Conservation (phyloP, 495 filamentous ascomycete genomes). For the Staphylotrichum longicolle region DNA sequence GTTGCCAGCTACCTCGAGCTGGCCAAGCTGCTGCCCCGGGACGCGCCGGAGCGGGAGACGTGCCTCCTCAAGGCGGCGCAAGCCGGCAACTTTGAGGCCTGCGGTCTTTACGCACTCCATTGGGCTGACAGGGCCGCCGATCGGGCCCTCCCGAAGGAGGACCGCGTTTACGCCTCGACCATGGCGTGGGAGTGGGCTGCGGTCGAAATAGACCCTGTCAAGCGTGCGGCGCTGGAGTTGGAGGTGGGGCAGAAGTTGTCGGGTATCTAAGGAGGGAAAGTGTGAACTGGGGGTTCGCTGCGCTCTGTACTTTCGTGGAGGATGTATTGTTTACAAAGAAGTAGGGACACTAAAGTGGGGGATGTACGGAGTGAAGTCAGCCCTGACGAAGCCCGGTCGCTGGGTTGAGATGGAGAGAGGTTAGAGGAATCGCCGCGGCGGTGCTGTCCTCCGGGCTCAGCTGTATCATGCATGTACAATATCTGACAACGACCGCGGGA, state of each 20-base stretch:
- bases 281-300: too few species aligned
- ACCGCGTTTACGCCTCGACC: background rate
- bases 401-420: too few species aligned
- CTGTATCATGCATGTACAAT: too few species aligned
- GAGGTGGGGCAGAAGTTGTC: slow-evolving; percentile 3
- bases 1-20: slow-evolving; percentile 25
- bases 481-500: too few species aligned
- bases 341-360: too few species aligned
- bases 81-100: slow-evolving; percentile 20
- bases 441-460: too few species aligned
- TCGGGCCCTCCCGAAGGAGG: background rate
- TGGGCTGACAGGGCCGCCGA: slow-evolving; percentile 3
- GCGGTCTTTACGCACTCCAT: background rate
- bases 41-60: slow-evolving; percentile 19
- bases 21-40: slow-evolving; percentile 27
- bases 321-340: too few species aligned
- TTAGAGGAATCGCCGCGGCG: too few species aligned
- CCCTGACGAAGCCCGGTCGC: too few species aligned
- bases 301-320: too few species aligned
- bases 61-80: slow-evolving; percentile 34
- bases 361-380: too few species aligned
- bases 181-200: slow-evolving; percentile 4
- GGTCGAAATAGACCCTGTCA: background rate
- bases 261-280: background rate
- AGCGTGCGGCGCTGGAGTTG: background rate